Evolutionary conservation across 2,329 filamentous ascomycete species (phyloP).

Genomic region (Endoconidiophora laricicola): DNA sequence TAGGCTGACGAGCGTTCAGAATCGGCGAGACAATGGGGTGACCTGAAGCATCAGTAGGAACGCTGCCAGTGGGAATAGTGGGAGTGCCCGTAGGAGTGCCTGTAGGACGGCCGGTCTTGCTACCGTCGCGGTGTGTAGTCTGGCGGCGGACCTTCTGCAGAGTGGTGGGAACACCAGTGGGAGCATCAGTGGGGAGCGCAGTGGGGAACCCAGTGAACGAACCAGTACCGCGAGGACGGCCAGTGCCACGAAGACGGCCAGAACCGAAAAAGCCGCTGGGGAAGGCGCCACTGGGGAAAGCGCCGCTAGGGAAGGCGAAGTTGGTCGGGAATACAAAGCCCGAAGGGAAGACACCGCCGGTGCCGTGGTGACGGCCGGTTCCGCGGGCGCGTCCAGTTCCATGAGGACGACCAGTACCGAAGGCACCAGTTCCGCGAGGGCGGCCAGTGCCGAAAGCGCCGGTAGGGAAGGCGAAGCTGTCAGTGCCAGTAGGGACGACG

Average conservation of each 20-base stretch:
- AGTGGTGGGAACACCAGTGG: constrained; percentile 5
- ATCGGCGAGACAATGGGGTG: not conserved
- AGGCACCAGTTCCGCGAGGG: not conserved
- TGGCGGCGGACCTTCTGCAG: constrained; percentile 6
- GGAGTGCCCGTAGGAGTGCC: not conserved
- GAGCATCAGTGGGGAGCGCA: not conserved
- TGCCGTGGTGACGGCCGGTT: not conserved
- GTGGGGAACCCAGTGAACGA: not conserved
- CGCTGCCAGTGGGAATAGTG: not conserved
- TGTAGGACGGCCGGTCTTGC: not conserved
- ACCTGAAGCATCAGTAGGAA: not conserved
- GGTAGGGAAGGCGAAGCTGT: not conserved
- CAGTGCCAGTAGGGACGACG: constrained; percentile 2
- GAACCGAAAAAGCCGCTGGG: not conserved
- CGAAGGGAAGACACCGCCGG: not conserved
- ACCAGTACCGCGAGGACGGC: constrained; percentile 4
- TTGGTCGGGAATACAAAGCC: not conserved
- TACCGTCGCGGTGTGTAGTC: not conserved
- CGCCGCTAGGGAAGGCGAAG: not conserved
- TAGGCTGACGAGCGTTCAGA: not conserved
- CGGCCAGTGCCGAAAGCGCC: not conserved
- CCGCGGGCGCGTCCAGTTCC: constrained; percentile 1
- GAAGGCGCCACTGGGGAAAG: not conserved
- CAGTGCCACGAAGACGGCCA: constrained; percentile 2
- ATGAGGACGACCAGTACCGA: constrained; percentile 2